Evolutionary conservation across 2,329 filamentous ascomycete species (phyloP).

Genomic region (Penicillium sumatraense): DNA sequence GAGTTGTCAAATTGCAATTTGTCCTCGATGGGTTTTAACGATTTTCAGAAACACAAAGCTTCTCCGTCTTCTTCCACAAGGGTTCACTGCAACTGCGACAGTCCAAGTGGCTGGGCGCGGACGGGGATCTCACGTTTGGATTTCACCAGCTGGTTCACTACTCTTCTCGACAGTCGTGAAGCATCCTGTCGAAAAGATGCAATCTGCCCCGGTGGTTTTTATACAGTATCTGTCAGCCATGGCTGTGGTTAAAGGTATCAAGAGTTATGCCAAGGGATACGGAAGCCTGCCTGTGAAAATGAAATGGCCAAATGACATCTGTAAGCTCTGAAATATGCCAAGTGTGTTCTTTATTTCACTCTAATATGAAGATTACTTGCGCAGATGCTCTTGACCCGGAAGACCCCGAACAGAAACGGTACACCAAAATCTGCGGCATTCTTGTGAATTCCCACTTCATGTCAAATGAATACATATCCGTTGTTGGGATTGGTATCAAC

Average conservation of each 20-base stretch:
- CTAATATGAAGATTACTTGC: too few species aligned
- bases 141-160: conserved; percentile 82
- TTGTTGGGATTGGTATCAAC: conserved; percentile 87
- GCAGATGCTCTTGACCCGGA: conserved; percentile 69
- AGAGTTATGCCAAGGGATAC: conserved; percentile 78
- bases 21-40: conserved; percentile 2
- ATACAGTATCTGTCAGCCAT: conserved; percentile 91
- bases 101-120: conserved; percentile 87
- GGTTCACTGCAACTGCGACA: conserved; percentile 87
- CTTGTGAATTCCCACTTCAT: conserved; percentile 86
- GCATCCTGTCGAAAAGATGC: conserved; percentile 74
- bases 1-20: conserved; percentile 22
- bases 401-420: conserved; percentile 55
- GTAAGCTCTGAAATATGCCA: conserved; percentile 47
- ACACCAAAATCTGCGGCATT: conserved; percentile 92
- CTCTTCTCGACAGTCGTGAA: conserved; percentile 89
- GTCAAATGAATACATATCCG: conserved; percentile 76
- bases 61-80: conserved; percentile 75
- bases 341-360: too few species aligned
- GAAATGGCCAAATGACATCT: conserved; percentile 98
- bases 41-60: conserved; percentile 71
- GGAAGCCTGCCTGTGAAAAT: conserved; percentile 76
- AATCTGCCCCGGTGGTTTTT: conserved; percentile 82
- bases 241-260: conserved; percentile 82
- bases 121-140: conserved; percentile 91